Evolutionary conservation across 495 filamentous ascomycete genomes (phyloP), one percentile per base, ranked within the genome.

Genomic region (Echria macrotheca): DNA sequence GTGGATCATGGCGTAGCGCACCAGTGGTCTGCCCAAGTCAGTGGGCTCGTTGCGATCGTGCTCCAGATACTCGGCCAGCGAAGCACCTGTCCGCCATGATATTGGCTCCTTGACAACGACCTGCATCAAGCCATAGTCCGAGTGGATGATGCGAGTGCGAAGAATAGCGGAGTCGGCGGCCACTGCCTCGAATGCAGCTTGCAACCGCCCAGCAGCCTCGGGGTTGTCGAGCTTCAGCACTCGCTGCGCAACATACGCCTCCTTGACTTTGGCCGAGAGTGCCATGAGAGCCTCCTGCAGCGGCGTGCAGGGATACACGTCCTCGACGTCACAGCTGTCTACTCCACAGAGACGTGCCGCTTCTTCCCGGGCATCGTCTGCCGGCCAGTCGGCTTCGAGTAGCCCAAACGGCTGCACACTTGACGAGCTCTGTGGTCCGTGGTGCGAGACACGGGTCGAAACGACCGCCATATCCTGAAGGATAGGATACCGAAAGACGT

Each of bases 221-320:
- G 59, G 40, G 26, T 58, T 58, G 7, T 39, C 47, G 33, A 72
- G 50, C 29, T 64, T 60, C 14, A 73, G 56, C 2, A 72, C 67
- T 4, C 61, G 52, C 48, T 78, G 77, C 4, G 79, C 79, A 4
- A 84, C 70, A 47, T 85, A 86, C 10, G 76, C 71, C 33, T 77
- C 75, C 4, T 61, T 63, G 1, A 75, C 71, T 55, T 79, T 79
- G 33, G 74, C 66, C 3, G 84, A 84, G 2, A 84, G 60, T 1
- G 80, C 78, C 61, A 86, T 68, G 14, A 88, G 70, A 1, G 81
- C 83, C 53, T 85, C 85, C 61, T 90, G 86, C 1, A 87, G 65
- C 9, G 85, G 75, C 4, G 79, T 85, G 68, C 83, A 87, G 5
- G 84, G 83, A 49, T 85, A 88, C 0, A 82, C 60, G 59, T 89